Percentiles rank a stretch among this genome's conserved stretches.
phyloP scores from a whole-genome alignment of 305 asterid genomes.

The Euphrasia arctica region DNA sequence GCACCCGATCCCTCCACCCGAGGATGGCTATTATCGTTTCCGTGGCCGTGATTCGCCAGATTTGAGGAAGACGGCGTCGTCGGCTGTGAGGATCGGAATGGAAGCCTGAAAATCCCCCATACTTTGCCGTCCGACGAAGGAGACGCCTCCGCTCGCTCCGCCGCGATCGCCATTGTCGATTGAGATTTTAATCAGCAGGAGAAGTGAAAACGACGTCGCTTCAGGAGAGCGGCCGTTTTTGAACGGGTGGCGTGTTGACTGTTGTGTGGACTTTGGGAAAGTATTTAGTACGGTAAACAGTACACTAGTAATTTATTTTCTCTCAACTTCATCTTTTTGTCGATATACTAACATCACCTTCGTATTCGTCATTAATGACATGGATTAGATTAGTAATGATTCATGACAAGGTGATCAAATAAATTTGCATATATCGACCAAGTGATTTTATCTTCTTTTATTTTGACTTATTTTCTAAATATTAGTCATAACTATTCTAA shows the following conservation, averaged over 20 bases:
- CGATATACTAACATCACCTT: too few species aligned
- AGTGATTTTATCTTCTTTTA: too few species aligned
- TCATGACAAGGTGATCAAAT: too few species aligned
- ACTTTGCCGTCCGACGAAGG: constrained; percentile 41
- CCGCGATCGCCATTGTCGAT: constrained; percentile 57
- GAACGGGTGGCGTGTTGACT: constrained; percentile 10
- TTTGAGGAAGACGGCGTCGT: constrained; percentile 45
- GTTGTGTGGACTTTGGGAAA: too few species aligned
- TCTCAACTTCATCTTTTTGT: too few species aligned
- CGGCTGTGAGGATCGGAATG: constrained; percentile 59
- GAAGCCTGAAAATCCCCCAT: constrained; percentile 82
- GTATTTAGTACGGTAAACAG: too few species aligned
- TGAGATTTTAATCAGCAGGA: constrained; percentile 8
- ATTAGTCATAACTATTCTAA: too few species aligned
- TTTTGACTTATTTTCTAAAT: too few species aligned
- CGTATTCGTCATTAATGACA: too few species aligned
- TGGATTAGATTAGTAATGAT: too few species aligned
- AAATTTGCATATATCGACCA: too few species aligned
- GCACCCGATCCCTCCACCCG: constrained; percentile 60
- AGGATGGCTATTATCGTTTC: constrained; percentile 32
- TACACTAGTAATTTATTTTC: too few species aligned
- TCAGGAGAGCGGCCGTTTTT: constrained; percentile 11
- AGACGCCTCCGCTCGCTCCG: constrained; percentile 34
- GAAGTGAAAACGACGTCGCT: constrained; percentile 37
- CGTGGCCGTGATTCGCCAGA: constrained; percentile 48